Evolutionary conservation across 192 early-diverging fungal genomes (phyloP).

Genomic region (Spinellus fusiger): DNA sequence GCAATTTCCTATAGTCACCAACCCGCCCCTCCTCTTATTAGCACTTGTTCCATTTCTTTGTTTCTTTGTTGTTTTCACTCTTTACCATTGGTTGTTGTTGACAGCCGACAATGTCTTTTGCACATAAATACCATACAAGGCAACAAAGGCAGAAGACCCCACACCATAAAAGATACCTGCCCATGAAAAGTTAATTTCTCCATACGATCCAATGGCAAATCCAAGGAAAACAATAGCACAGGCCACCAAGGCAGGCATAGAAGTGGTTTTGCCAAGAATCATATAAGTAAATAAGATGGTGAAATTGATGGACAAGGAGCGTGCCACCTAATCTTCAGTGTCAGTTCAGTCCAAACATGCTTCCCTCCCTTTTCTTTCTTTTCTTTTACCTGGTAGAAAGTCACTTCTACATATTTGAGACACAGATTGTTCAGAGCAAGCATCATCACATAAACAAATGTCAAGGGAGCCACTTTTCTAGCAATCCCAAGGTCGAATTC

Average conservation of each 20-base stretch:
- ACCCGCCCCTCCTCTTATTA: background rate
- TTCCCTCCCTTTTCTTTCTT: background rate
- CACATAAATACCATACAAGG: conserved; percentile 63
- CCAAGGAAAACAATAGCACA: conserved; percentile 54
- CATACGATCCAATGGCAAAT: conserved; percentile 58
- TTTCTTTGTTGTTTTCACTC: too few species aligned
- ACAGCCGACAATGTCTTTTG: conserved; percentile 54
- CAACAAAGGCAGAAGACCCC: conserved; percentile 56
- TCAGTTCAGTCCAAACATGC: background rate
- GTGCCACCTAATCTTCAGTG: conserved; percentile 38
- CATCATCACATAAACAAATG: conserved; percentile 61
- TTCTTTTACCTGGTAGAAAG: conserved; percentile 51
- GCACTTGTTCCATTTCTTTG: background rate
- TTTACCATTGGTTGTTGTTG: conserved; percentile 64
- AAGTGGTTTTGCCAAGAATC: conserved; percentile 51
- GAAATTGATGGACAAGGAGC: conserved; percentile 62
- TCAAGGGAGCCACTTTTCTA: conserved; percentile 46
- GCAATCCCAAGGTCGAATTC: conserved; percentile 51
- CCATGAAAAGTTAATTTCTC: conserved; percentile 63
- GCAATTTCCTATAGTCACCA: conserved; percentile 32
- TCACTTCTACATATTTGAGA: conserved; percentile 59
- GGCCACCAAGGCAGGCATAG: conserved; percentile 41
- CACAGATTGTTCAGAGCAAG: conserved; percentile 60
- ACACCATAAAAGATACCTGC: conserved; percentile 55
- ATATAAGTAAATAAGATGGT: conserved; percentile 56